Evolutionary conservation across 805 yeast species (phyloP).

Genomic region (Saccharomycopsis guyanensis): DNA sequence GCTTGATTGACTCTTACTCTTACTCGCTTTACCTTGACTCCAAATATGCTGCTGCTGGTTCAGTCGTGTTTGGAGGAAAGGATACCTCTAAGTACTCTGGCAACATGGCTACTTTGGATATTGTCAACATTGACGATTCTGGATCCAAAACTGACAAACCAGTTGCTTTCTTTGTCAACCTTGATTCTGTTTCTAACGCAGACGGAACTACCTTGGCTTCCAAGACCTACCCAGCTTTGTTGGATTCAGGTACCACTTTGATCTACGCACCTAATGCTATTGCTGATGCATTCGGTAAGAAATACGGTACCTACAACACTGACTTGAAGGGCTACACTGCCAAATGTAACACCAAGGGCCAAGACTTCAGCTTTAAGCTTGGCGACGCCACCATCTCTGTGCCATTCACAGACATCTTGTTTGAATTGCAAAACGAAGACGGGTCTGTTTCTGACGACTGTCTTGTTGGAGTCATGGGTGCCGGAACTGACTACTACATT

Average conservation of each 20-base stretch:
- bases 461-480: slow-evolving; percentile 15
- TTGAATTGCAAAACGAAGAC: slow-evolving; percentile 13
- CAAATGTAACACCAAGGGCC: slow-evolving; percentile 11
- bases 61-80: slow-evolving; percentile 62
- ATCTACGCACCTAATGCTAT: slow-evolving; percentile 35
- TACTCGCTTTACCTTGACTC: slow-evolving; percentile 58
- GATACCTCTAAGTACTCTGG: slow-evolving; percentile 59
- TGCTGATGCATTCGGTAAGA: slow-evolving; percentile 25
- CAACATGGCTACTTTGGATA: slow-evolving; percentile 25
- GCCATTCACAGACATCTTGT: slow-evolving; percentile 19
- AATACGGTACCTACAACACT: slow-evolving; percentile 16
- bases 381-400: slow-evolving; percentile 11
- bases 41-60: slow-evolving; percentile 36
- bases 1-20: slow-evolving; percentile 44
- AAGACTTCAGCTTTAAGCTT: slow-evolving; percentile 11
- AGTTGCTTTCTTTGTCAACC: slow-evolving; percentile 7
- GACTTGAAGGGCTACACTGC: slow-evolving; percentile 14
- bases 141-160: slow-evolving; percentile 6
- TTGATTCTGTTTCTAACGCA: slow-evolving; percentile 14
- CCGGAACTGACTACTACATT: slow-evolving; percentile 25
- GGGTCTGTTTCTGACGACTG: slow-evolving; percentile 15
- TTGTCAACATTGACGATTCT: slow-evolving; percentile 6
- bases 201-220: slow-evolving; percentile 25
- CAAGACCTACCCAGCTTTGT: slow-evolving; percentile 28
- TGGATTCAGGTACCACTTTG: slow-evolving; percentile 58